Base-by-base conservation (phyloP, 2,329 filamentous ascomycete genomes). In the Colletotrichum chrysophilum region DNA sequence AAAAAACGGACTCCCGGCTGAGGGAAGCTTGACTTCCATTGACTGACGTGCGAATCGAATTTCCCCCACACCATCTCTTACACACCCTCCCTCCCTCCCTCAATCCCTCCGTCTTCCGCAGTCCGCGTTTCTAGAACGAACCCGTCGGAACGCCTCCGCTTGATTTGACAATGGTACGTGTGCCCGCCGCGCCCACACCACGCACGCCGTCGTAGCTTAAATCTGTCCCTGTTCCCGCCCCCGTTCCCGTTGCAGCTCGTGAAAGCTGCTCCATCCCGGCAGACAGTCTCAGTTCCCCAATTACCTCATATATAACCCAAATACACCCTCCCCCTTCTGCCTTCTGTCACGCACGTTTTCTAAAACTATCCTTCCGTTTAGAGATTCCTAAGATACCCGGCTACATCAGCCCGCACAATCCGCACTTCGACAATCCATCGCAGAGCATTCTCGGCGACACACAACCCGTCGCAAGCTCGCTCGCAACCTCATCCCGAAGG, bases 141-240 rank as follows among this genome's bases (percentile, higher is more conserved):
- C 52, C 67, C 32, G 52, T 58, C 55, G 24, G 36, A 61, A 52
- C 28, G 58, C 58, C 66, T 48, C 36, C 67, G 56, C 36, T 52
- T 60, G 24, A 64, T 71, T 55, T 55, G 36, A 62, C 65, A 72
- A 75, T 75, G 73, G 73, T 72, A 75, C 69, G 73, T 75, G 62
- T 36, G 18, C 28, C 26, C 14, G 12, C 66, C 16, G 58, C 16
- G 26, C 58, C 16, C 30, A 61, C 52, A 56, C 58, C 30, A 61
- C 28, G 28, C 18, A 61, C 32, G 58, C 58, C n/a, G 14, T 9
- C 18, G 28, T 67, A 67, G 28, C n/a, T 55, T 67, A 56, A 67
- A 56, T 56, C n/a, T 21, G 43, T 48, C 13, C 6, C 18, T 48
- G 26, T 14, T 21, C 26, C n/a, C 32, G 36, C 30, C 34, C 30